These are phyloP conservation scores for Punica granatum DNA, from an alignment of 345 rosid species.

Conservation along the genomic window DNA sequence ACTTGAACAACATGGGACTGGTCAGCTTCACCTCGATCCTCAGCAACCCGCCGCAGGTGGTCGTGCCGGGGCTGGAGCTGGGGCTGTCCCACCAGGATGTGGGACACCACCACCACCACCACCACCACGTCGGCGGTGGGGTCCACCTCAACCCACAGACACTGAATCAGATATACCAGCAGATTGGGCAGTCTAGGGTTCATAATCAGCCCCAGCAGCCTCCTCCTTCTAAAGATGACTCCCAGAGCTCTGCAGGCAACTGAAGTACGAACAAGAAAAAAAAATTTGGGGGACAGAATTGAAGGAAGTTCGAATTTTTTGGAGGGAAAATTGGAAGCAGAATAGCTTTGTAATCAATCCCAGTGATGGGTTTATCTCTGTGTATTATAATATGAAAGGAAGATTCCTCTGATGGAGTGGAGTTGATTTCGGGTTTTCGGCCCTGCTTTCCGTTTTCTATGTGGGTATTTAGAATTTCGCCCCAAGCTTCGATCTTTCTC, in stretches of 20 bases:
- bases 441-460: neutral
- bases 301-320: neutral
- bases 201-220: constrained; percentile 22
- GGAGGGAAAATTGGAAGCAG: neutral
- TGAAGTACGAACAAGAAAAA: neutral
- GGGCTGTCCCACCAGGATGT: constrained; percentile 31
- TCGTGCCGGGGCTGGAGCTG: constrained; percentile 37
- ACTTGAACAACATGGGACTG: constrained; percentile 28
- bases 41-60: constrained; percentile 10
- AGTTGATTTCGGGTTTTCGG: neutral
- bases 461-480: constrained; percentile 1
- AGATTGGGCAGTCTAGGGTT: constrained; percentile 29
- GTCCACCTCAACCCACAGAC: constrained; percentile 17
- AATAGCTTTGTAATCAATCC: neutral
- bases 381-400: neutral
- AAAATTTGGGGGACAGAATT: neutral
- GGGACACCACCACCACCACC: constrained; percentile 2
- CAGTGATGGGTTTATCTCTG: neutral
- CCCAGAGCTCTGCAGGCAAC: constrained; percentile 25
- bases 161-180: constrained; percentile 31
- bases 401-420: constrained; percentile 1
- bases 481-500: neutral
- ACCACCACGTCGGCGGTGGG: constrained; percentile 9
- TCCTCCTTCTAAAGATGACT: constrained; percentile 22
- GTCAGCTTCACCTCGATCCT: constrained; percentile 32